Conservation (phyloP, 768 basidiomycete genomes). For the Boletellus sp. region DNA sequence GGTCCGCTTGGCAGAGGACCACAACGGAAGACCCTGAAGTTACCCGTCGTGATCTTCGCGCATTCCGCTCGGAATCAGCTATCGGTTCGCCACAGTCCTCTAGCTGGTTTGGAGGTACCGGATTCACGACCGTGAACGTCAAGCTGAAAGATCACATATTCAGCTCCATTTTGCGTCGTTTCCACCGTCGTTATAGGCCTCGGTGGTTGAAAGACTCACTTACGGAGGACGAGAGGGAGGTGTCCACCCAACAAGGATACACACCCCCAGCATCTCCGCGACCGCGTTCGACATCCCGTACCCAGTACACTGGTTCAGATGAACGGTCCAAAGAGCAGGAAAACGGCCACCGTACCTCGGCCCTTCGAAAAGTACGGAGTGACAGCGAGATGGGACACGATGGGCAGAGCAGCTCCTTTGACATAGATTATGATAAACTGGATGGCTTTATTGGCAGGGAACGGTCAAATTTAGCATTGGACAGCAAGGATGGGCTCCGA, state of each 20-base stretch:
- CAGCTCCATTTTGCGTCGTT: constrained; percentile 75
- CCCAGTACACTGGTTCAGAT: constrained; percentile 24
- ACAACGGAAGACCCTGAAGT: constrained; percentile 26
- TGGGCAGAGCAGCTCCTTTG: constrained; percentile 38
- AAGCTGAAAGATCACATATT: constrained; percentile 96
- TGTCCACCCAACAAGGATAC: constrained; percentile 41
- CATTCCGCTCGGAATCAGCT: constrained; percentile 40
- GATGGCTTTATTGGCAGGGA: constrained; percentile 19
- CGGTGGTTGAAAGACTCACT: constrained; percentile 35
- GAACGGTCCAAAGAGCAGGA: constrained; percentile 40
- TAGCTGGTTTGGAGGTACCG: constrained; percentile 80
- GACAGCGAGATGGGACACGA: constrained; percentile 45
- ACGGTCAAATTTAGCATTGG: constrained; percentile 18
- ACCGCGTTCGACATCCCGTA: constrained; percentile 16
- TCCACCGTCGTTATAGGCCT: constrained; percentile 48
- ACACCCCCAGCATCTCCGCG: constrained; percentile 1
- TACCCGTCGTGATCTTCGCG: constrained; percentile 32
- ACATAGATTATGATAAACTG: constrained; percentile 38
- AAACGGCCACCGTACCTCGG: constrained; percentile 33
- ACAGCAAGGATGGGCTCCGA: constrained; percentile 21
- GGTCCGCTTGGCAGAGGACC: constrained; percentile 14
- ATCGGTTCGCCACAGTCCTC: constrained; percentile 32
- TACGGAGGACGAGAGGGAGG: constrained; percentile 58
- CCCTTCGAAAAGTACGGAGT: constrained; percentile 63
- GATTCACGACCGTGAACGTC: constrained; percentile 91